Evolutionary conservation across 2,329 filamentous ascomycete species (phyloP).

Genomic region (Rutstroemia sp.): DNA sequence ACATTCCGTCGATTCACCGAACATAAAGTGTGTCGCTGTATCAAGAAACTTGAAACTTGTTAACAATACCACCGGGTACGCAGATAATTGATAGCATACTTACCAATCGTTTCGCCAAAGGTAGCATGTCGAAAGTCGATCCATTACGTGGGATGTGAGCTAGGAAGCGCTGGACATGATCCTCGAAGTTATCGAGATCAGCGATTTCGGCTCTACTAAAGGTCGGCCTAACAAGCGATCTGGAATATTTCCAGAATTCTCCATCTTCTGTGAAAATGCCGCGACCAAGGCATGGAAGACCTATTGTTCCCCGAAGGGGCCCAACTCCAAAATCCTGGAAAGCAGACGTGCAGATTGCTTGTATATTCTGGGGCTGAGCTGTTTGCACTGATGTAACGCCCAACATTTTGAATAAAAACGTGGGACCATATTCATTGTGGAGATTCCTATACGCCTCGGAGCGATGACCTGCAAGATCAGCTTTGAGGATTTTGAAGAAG

Average conservation of each 20-base stretch:
- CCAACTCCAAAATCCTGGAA: slow-evolving; percentile 47
- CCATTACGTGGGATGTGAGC: neutral
- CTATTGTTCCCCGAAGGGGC: slow-evolving; percentile 33
- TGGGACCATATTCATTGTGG: neutral
- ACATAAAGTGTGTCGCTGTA: neutral
- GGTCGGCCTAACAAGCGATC: slow-evolving; percentile 1
- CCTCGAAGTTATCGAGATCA: neutral
- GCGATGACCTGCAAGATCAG: too few relatives aligned
- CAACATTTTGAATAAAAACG: neutral
- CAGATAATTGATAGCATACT: neutral
- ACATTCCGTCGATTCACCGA: neutral
- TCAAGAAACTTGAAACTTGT: neutral
- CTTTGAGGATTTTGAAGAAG: too few relatives aligned
- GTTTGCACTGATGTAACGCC: slow-evolving; percentile 25
- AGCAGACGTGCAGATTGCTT: slow-evolving; percentile 45
- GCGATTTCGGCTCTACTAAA: neutral
- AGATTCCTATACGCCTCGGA: neutral
- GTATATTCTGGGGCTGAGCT: slow-evolving; percentile 46
- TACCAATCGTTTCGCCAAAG: neutral
- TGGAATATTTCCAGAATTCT: slow-evolving; percentile 1
- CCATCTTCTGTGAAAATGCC: slow-evolving; percentile 5
- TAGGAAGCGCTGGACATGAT: neutral
- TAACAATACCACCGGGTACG: neutral
- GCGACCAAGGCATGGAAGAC: slow-evolving; percentile 21
- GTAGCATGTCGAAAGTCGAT: neutral